phyloP scores from a whole-genome alignment of 1,284 basidiomycete genomes.

The Mixia osmundae region DNA sequence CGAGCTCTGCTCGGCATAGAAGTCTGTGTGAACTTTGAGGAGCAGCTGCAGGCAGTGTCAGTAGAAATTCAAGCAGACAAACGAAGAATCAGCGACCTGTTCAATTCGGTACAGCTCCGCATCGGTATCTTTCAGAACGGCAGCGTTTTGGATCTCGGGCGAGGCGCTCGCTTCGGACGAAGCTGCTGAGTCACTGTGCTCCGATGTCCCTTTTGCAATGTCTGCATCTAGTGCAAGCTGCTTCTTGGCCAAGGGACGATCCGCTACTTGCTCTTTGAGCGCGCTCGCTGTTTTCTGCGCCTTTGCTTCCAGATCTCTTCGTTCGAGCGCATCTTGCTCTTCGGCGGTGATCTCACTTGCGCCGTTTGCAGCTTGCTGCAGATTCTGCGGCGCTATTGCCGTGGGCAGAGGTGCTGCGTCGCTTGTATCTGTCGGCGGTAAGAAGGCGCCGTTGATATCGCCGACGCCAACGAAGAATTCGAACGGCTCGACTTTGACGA shows the following conservation, averaged over 20 bases:
- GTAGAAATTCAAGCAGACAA: not conserved
- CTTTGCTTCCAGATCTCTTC: conserved; percentile 7
- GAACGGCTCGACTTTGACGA: conserved; percentile 89
- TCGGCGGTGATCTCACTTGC: no score
- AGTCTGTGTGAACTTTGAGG: conserved; percentile 45
- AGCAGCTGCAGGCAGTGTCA: conserved; percentile 34
- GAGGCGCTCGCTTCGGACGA: conserved; percentile 6
- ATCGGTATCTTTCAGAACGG: conserved; percentile 69
- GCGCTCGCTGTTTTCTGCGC: conserved; percentile 6
- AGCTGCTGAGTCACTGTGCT: conserved; percentile 7
- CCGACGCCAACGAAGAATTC: conserved; percentile 98
- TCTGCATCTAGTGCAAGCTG: conserved; percentile 46
- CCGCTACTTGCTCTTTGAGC: conserved; percentile 60
- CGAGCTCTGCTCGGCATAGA: conserved; percentile 28
- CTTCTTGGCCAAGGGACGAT: conserved; percentile 64
- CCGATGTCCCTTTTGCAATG: conserved; percentile 9
- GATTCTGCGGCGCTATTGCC: conserved; percentile 19
- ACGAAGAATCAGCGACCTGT: conserved; percentile 29
- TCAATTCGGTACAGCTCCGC: conserved; percentile 53
- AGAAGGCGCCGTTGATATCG: conserved; percentile 84
- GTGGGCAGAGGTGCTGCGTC: conserved; percentile 29
- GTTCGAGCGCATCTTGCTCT: conserved; percentile 12
- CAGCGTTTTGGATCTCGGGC: conserved; percentile 28
- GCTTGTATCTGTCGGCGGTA: conserved; percentile 36
- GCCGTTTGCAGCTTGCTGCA: no score